These are phyloP conservation scores for Lasiosphaeria hispida DNA, from an alignment of 495 filamentous ascomycete species.

Conservation along the genomic window DNA sequence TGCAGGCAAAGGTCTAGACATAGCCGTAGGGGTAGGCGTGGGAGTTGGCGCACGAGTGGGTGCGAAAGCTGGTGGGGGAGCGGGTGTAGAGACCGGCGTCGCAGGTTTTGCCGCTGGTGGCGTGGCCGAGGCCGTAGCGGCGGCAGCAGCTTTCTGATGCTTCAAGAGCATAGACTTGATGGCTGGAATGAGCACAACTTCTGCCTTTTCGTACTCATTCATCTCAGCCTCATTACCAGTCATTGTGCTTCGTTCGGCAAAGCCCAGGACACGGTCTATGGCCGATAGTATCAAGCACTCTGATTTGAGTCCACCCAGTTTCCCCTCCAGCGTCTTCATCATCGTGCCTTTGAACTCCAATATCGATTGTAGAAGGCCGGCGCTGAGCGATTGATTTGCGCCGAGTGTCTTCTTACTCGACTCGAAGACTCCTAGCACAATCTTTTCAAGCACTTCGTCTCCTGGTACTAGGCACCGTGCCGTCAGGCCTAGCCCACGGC, in stretches of 20 bases:
- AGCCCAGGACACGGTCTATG: conserved; percentile 37
- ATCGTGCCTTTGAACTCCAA: conserved; percentile 28
- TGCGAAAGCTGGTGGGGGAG: no score
- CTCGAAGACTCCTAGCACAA: conserved; percentile 32
- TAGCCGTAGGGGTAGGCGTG: neutral
- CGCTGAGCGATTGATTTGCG: conserved; percentile 23
- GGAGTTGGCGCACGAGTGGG: neutral
- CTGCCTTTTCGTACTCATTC: conserved; percentile 26
- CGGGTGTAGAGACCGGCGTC: neutral
- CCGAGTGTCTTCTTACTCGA: conserved; percentile 20
- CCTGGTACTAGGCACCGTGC: conserved; percentile 23
- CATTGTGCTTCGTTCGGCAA: conserved; percentile 31
- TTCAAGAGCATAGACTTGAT: conserved; percentile 22
- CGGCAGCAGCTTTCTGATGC: conserved; percentile 19
- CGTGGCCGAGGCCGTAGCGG: conserved; percentile 10
- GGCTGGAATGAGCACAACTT: conserved; percentile 28
- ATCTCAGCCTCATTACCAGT: conserved; percentile 23
- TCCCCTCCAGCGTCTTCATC: conserved; percentile 24
- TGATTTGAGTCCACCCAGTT: conserved; percentile 25
- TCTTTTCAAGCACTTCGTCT: conserved; percentile 27
- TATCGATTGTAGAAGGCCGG: conserved; percentile 25
- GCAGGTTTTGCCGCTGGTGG: conserved; percentile 5
- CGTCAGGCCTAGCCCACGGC: conserved; percentile 32
- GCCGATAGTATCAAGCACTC: conserved; percentile 37
- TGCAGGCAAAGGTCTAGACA: conserved; percentile 1